Percentiles rank a stretch among this genome's conserved stretches.
Conservation (phyloP, 2,329 filamentous ascomycete genomes). For the Juglanconis oblonga region DNA sequence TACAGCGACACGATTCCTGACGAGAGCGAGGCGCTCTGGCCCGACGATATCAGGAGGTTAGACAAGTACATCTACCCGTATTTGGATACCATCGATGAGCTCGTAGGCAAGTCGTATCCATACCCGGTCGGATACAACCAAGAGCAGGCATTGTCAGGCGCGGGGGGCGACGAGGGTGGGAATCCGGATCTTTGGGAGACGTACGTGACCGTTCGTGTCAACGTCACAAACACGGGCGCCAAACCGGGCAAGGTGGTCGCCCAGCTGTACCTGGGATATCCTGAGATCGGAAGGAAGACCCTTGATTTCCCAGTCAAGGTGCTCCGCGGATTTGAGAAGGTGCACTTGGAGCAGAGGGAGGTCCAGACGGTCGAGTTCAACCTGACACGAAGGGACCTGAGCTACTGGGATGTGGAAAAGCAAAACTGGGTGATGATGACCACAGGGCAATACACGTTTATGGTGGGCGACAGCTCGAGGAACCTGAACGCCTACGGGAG, state of each 20-base stretch:
- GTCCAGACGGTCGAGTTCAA: slow-evolving; percentile 52
- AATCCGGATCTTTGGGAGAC: slow-evolving; percentile 64
- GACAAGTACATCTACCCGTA: slow-evolving; percentile 75
- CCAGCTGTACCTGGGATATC: slow-evolving; percentile 47
- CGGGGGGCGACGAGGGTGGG: slow-evolving; percentile 67
- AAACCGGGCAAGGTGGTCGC: slow-evolving; percentile 40
- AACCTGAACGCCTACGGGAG: slow-evolving; percentile 20
- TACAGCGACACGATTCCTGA: slow-evolving; percentile 56
- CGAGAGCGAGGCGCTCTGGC: slow-evolving; percentile 57
- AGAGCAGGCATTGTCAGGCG: slow-evolving; percentile 51
- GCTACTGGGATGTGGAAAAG: slow-evolving; percentile 64
- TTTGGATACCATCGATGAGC: slow-evolving; percentile 48
- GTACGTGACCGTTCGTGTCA: slow-evolving; percentile 47
- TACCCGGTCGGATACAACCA: slow-evolving; percentile 57
- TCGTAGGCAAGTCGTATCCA: slow-evolving; percentile 36
- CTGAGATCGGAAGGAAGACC: slow-evolving; percentile 23
- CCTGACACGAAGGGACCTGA: slow-evolving; percentile 66
- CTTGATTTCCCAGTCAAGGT: slow-evolving; percentile 65
- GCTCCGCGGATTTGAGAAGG: slow-evolving; percentile 73
- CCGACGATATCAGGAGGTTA: slow-evolving; percentile 53
- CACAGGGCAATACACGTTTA: slow-evolving; percentile 39
- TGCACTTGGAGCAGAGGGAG: slow-evolving; percentile 54
- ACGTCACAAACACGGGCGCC: slow-evolving; percentile 52
- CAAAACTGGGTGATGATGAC: slow-evolving; percentile 68
- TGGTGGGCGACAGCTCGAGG: slow-evolving; percentile 35